These are phyloP conservation scores for Zygosaccharomyces pseudobailii DNA, from an alignment of 1,139 yeast species.

Conservation along the genomic window DNA sequence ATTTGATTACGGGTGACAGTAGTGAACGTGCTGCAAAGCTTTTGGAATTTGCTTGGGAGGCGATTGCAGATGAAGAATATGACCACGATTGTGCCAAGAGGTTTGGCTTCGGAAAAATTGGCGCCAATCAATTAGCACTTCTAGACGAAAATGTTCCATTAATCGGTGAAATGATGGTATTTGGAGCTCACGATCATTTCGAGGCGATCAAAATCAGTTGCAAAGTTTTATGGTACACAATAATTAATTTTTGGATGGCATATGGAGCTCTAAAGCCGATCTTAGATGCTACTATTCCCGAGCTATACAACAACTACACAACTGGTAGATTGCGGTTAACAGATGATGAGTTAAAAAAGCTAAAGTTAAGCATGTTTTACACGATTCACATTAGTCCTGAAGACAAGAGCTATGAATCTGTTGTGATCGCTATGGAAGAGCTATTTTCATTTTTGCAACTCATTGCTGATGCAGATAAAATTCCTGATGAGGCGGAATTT, in stretches of 20 bases:
- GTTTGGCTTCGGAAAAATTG: constrained; percentile 59
- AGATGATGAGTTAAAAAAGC: constrained; percentile 22
- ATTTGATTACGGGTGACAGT: constrained; percentile 57
- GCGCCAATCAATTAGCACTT: constrained; percentile 71
- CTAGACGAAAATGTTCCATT: constrained; percentile 55
- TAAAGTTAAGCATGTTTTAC: constrained; percentile 19
- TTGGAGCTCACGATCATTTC: constrained; percentile 64
- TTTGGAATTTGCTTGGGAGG: constrained; percentile 64
- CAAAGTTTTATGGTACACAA: constrained; percentile 63
- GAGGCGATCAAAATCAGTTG: constrained; percentile 63
- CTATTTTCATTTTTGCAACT: constrained; percentile 61
- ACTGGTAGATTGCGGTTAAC: constrained; percentile 23
- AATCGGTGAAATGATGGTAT: constrained; percentile 59
- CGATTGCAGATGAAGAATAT: constrained; percentile 43
- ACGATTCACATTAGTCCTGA: constrained; percentile 42
- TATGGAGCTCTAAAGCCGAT: constrained; percentile 18
- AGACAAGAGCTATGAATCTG: constrained; percentile 57
- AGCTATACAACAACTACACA: constrained; percentile 27
- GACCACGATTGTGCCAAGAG: constrained; percentile 30
- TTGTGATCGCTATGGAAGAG: constrained; percentile 51
- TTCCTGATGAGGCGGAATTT: constrained; percentile 79
- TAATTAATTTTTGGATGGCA: constrained; percentile 19
- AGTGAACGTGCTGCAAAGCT: constrained; percentile 56
- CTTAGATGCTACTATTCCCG: constrained; percentile 23
- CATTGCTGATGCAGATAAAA: constrained; percentile 62